Evolutionary conservation across 2,329 filamentous ascomycete species (phyloP).

Genomic region (Aspergillus sp.): DNA sequence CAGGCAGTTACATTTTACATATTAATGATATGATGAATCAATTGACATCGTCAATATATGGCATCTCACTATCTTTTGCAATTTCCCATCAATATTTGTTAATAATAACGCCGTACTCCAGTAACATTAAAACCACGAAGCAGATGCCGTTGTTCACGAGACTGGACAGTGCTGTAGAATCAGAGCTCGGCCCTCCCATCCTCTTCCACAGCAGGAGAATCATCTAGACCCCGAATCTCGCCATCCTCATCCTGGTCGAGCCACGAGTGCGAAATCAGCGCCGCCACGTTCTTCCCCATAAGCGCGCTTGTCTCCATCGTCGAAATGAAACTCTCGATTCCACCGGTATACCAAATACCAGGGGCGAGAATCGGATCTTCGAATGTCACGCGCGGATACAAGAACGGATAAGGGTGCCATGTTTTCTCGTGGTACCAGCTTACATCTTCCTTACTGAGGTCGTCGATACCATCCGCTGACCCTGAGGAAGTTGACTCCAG

Average conservation of each 20-base stretch:
- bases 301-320: slow-evolving; percentile 96
- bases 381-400: slow-evolving; percentile 82
- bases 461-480: slow-evolving; percentile 23
- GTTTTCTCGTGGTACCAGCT: slow-evolving; percentile 75
- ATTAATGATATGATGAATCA: slow-evolving; percentile 20
- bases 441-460: slow-evolving; percentile 49
- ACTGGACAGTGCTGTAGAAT: neutral
- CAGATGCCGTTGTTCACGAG: neutral
- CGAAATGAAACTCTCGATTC: slow-evolving; percentile 89
- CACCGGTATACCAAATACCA: slow-evolving; percentile 57
- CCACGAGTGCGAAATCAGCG: slow-evolving; percentile 56
- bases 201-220: neutral
- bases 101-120: neutral
- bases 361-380: slow-evolving; percentile 69
- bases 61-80: neutral
- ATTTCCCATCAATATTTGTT: neutral
- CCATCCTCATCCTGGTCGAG: slow-evolving; percentile 31
- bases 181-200: slow-evolving; percentile 13
- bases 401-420: slow-evolving; percentile 84
- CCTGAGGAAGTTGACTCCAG: neutral
- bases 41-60: slow-evolving; percentile 2
- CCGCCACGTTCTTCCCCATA: slow-evolving; percentile 69
- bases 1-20: slow-evolving; percentile 5
- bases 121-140: neutral
- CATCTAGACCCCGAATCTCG: slow-evolving; percentile 1